Evolutionary conservation across 345 rosid genomes (phyloP), one percentile per base, ranked within the genome.

Genomic region (Hypericum androsaemum): DNA sequence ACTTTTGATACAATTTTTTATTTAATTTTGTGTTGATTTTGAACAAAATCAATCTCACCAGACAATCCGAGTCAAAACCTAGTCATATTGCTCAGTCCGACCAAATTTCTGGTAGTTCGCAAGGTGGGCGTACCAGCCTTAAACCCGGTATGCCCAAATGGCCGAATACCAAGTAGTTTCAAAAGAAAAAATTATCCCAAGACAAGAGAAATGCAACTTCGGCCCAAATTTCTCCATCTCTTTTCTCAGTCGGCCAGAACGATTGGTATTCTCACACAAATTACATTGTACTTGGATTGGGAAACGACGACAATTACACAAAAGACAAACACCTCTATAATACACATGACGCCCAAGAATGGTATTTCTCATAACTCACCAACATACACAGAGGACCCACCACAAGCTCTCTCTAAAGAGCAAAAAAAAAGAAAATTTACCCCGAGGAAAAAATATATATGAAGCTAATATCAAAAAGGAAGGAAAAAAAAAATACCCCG

Each of bases 401-500:
- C 5, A 3, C 10, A 16, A 10, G 48, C 44, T 68, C 70, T 63
- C 64, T 41, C 16, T 17, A 17, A 22, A 41, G 17, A 41, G 17
- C 35, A 1, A 7, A 7, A 28, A 13, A 45, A 43, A 59, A 35
- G 63, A 54, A 67, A 45, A 68, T 54, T 56, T 64, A 41, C 43
- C 77, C 78, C 66, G 65, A 51, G 16, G 17, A 51, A 64, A 56
- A 59, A 41, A 37, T 36, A 61, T 53, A 56, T 54, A 53, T 35
- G 42, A 50, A 70, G 52, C 82, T 76, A 66, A 67, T 47, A 61
- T 59, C 70, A 66, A 74, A 61, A 78, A 60, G 64, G 2, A 22
- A 22, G 4, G 70, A 66, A 74, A 61, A 78, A 63, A 64, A n/a
- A n/a, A n/a, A n/a, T n/a, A n/a, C n/a, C 56, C 73, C 68, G 69